Evolutionary conservation across 768 basidiomycete genomes (phyloP).

Genomic region (Lepiota venenata): DNA sequence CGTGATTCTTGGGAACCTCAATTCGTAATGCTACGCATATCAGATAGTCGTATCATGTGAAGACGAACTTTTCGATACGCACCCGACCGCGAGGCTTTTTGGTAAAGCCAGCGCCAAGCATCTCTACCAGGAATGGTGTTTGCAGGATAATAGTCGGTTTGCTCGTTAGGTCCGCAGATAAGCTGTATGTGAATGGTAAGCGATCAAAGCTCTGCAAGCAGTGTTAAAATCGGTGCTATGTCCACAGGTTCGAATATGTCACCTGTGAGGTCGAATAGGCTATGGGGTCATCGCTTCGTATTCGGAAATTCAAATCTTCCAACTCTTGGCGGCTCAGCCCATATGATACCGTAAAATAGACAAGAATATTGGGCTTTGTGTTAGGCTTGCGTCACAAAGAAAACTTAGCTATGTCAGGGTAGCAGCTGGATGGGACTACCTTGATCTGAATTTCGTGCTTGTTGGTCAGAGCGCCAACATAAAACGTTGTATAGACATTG

Average conservation of each 20-base stretch:
- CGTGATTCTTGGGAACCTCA: slow-evolving; percentile 78
- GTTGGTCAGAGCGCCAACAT: slow-evolving; percentile 66
- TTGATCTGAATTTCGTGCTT: slow-evolving; percentile 32
- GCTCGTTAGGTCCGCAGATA: slow-evolving; percentile 42
- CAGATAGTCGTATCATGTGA: slow-evolving; percentile 4
- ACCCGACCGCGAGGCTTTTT: slow-evolving; percentile 61
- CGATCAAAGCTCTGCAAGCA: slow-evolving; percentile 17
- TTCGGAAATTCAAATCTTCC: slow-evolving; percentile 68
- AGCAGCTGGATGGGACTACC: slow-evolving; percentile 21
- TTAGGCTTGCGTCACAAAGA: slow-evolving; percentile 28
- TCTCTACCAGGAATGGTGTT: slow-evolving; percentile 63
- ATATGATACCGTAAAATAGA: slow-evolving; percentile 77
- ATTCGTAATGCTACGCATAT: slow-evolving; percentile 63
- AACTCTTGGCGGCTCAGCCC: slow-evolving; percentile 65
- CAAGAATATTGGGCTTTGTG: slow-evolving; percentile 57
- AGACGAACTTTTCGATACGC: slow-evolving; percentile 14
- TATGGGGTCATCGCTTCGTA: slow-evolving; percentile 43
- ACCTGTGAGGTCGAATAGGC: slow-evolving; percentile 18
- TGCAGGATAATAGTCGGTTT: slow-evolving; percentile 56
- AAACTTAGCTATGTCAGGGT: background rate
- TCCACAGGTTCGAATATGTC: background rate
- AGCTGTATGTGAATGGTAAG: slow-evolving; percentile 53
- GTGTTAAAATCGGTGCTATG: background rate
- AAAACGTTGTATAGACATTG: slow-evolving; percentile 74
- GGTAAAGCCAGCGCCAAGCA: slow-evolving; percentile 83